Percentiles rank a stretch among this genome's conserved stretches.
Conservation (phyloP, 208 protist genomes). For the Leishmania turanica region DNA sequence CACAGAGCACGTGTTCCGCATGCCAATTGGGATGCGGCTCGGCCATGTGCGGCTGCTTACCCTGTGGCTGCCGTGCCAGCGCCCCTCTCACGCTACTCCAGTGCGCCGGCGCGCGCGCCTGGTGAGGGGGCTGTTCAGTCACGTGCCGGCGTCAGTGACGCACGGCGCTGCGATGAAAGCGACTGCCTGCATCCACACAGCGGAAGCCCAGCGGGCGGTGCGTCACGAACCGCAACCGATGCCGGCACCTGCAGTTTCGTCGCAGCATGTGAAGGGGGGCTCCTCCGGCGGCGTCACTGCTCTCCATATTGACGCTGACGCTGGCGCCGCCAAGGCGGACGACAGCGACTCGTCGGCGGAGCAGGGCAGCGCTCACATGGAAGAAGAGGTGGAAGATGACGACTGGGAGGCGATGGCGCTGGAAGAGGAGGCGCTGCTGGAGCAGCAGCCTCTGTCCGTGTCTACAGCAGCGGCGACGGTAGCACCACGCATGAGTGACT, state of each 20-base stretch:
- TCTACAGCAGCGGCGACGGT: not conserved
- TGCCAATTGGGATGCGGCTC: slow-evolving; percentile 27
- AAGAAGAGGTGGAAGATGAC: not conserved
- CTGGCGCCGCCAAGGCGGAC: not conserved
- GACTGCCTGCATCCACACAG: slow-evolving; percentile 9
- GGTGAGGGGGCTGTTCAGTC: slow-evolving; percentile 24
- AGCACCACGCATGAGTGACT: not conserved
- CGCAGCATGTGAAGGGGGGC: not conserved
- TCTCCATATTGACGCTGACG: not conserved
- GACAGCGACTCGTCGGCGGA: not conserved
- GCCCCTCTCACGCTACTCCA: not conserved
- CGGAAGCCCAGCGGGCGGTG: not conserved
- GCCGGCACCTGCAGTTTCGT: not conserved
- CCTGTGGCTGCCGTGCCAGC: slow-evolving; percentile 2
- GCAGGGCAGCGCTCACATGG: not conserved
- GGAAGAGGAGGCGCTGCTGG: slow-evolving; percentile 22
- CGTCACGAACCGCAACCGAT: not conserved
- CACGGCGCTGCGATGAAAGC: slow-evolving; percentile 16
- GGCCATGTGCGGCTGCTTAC: slow-evolving; percentile 15
- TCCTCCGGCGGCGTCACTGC: not conserved
- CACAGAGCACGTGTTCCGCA: slow-evolving; percentile 13
- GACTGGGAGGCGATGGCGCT: slow-evolving; percentile 31
- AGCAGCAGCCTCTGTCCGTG: not conserved
- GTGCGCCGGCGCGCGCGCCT: not conserved
- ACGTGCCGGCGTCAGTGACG: slow-evolving; percentile 23